These are phyloP conservation scores for Malassezia restricta DNA, from an alignment of 1,284 basidiomycete genomes.

Conservation along the genomic window DNA sequence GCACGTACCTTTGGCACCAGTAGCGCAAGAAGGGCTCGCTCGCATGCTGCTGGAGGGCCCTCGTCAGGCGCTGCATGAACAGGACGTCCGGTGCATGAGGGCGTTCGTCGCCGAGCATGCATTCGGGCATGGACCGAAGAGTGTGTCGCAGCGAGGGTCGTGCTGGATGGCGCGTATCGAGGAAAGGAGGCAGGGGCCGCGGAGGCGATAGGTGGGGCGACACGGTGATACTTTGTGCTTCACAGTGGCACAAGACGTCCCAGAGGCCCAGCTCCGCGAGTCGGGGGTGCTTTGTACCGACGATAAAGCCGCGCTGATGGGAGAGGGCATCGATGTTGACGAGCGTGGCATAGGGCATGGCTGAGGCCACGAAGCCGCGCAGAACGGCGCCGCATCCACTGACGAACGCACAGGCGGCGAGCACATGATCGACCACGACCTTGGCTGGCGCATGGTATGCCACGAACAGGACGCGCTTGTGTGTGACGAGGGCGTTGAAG, in stretches of 20 bases:
- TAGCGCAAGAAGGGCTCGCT: constrained; percentile 66
- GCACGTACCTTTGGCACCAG: constrained; percentile 64
- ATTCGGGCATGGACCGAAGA: constrained; percentile 22
- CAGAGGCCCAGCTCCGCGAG: constrained; percentile 75
- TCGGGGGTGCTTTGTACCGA: constrained; percentile 89
- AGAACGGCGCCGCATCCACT: constrained; percentile 70
- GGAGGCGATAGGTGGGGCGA: constrained; percentile 7
- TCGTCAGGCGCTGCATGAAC: constrained; percentile 80
- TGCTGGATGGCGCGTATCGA: constrained; percentile 1
- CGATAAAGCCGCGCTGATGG: constrained; percentile 75
- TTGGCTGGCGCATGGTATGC: constrained; percentile 65
- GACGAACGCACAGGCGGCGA: constrained; percentile 81
- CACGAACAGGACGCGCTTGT: constrained; percentile 85
- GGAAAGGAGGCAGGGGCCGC: background rate
- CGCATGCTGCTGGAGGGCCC: constrained; percentile 61
- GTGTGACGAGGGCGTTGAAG: constrained; percentile 84
- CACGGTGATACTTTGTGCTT: constrained; percentile 52
- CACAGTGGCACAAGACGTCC: constrained; percentile 85
- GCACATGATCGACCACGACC: constrained; percentile 73
- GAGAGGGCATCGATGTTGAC: constrained; percentile 79
- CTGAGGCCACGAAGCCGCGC: constrained; percentile 69
- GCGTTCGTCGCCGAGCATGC: constrained; percentile 20
- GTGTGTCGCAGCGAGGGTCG: background rate
- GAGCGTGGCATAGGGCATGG: constrained; percentile 86
- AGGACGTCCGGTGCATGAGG: constrained; percentile 58